A percentile compares a stretch with the other conserved stretches of the same genome.
phyloP scores from a whole-genome alignment of 2,329 filamentous ascomycete genomes.

The Epichloe elymi region DNA sequence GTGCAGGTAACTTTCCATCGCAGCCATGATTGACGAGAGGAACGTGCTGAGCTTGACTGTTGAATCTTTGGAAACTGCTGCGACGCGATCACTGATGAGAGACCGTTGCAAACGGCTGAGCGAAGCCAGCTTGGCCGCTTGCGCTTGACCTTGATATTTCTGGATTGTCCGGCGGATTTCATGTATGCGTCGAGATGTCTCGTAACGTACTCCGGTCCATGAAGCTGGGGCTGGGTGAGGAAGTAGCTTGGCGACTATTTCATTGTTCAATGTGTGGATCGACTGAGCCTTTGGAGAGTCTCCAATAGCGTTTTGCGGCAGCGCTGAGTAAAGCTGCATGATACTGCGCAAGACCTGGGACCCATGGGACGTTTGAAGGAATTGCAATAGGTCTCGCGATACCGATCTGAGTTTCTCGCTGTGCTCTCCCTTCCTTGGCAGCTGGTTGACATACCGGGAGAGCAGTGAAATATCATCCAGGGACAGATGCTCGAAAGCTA shows the following conservation, averaged over 20 bases:
- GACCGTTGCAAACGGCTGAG: conserved; percentile 51
- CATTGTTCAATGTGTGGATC: conserved; percentile 47
- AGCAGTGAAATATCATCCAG: conserved; percentile 31
- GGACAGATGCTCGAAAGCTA: conserved; percentile 35
- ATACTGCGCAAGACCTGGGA: conserved; percentile 19
- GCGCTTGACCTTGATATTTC: conserved; percentile 24
- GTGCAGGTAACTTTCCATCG: conserved; percentile 31
- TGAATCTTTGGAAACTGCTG: conserved; percentile 46
- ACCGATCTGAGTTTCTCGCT: conserved; percentile 5
- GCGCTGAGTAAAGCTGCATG: conserved; percentile 20
- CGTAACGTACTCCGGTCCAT: conserved; percentile 41
- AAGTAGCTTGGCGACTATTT: conserved; percentile 34
- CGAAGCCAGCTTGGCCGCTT: conserved; percentile 35
- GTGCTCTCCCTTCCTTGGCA: conserved; percentile 5
- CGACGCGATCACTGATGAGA: conserved; percentile 37
- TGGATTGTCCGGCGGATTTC: conserved; percentile 28
- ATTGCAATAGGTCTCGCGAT: conserved; percentile 15
- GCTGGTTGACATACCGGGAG: conserved; percentile 17
- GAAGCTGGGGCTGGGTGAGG: conserved; percentile 20
- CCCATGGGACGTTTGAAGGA: conserved; percentile 21
- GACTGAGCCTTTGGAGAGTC: conserved; percentile 32
- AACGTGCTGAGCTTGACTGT: conserved; percentile 42
- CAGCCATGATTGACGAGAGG: conserved; percentile 28
- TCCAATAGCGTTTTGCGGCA: conserved; percentile 15
- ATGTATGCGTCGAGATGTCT: conserved; percentile 33